phyloP scores from a whole-genome alignment of 495 filamentous ascomycete genomes.

The Aspergillus affinis region DNA sequence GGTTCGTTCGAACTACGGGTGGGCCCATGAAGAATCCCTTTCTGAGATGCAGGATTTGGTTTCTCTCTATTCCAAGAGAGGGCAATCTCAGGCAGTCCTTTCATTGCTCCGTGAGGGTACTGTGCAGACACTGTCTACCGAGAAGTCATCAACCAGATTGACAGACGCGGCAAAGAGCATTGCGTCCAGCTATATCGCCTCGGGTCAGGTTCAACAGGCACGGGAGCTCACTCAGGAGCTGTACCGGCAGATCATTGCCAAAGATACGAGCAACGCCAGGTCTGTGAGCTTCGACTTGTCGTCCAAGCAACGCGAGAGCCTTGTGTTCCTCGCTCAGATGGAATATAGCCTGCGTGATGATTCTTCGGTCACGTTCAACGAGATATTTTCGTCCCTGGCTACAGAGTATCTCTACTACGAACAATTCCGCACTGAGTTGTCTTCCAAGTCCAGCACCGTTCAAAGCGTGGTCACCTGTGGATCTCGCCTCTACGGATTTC shows the following conservation, averaged over 20 bases:
- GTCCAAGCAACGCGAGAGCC: slow-evolving; percentile 32
- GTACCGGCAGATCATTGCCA: slow-evolving; percentile 34
- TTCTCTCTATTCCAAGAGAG: slow-evolving; percentile 31
- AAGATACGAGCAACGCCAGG: slow-evolving; percentile 18
- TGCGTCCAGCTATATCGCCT: slow-evolving; percentile 32
- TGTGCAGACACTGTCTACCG: slow-evolving; percentile 29
- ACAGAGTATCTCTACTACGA: slow-evolving; percentile 42
- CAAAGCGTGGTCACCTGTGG: slow-evolving; percentile 26
- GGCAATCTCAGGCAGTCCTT: slow-evolving; percentile 23
- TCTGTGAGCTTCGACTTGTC: slow-evolving; percentile 25
- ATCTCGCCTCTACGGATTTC: slow-evolving; percentile 33
- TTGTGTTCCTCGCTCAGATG: slow-evolving; percentile 40
- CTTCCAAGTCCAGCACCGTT: slow-evolving; percentile 30
- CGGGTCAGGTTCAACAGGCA: slow-evolving; percentile 30
- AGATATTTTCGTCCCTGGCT: slow-evolving; percentile 35
- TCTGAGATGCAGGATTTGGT: slow-evolving; percentile 34
- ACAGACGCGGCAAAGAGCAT: slow-evolving; percentile 33
- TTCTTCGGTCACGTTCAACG: slow-evolving; percentile 30
- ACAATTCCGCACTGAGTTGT: slow-evolving; percentile 31
- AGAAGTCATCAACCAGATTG: slow-evolving; percentile 30
- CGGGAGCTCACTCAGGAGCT: slow-evolving; percentile 33
- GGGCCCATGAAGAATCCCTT: slow-evolving; percentile 39
- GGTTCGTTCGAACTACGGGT: slow-evolving; percentile 32
- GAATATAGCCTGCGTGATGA: slow-evolving; percentile 34
- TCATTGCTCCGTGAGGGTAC: slow-evolving; percentile 34